These are phyloP conservation scores for Sistotremastrum suecicum DNA, from an alignment of 768 basidiomycete genomes.

Conservation along the genomic window DNA sequence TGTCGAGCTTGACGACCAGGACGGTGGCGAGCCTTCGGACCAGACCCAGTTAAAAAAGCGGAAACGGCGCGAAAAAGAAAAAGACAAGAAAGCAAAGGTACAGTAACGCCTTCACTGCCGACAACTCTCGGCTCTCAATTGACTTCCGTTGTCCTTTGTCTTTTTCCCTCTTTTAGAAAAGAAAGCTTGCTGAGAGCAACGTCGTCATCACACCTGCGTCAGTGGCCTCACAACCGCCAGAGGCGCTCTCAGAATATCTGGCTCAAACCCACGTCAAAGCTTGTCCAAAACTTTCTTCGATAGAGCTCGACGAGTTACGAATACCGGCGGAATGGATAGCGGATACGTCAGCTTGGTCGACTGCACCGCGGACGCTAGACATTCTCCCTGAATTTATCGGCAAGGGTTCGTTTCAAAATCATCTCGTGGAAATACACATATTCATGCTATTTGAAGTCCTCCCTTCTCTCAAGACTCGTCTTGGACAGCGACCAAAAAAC, in stretches of 20 bases:
- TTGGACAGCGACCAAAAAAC: slow-evolving; percentile 62
- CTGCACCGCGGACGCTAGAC: slow-evolving; percentile 55
- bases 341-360: slow-evolving; percentile 59
- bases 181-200: slow-evolving; percentile 38
- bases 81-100: slow-evolving; percentile 61
- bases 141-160: background rate
- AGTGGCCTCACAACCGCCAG: slow-evolving; percentile 42
- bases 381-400: slow-evolving; percentile 62
- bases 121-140: background rate
- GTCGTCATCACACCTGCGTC: slow-evolving; percentile 26
- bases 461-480: slow-evolving; percentile 51
- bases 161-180: slow-evolving; percentile 31
- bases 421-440: slow-evolving; percentile 1
- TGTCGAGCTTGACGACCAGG: slow-evolving; percentile 21
- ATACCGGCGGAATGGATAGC: slow-evolving; percentile 71
- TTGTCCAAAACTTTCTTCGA: slow-evolving; percentile 48
- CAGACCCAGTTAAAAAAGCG: slow-evolving; percentile 39
- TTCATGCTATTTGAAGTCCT: slow-evolving; percentile 29
- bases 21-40: background rate
- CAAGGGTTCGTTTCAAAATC: slow-evolving; percentile 36
- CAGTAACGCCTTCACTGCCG: background rate
- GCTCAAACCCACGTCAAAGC: slow-evolving; percentile 52
- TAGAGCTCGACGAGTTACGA: slow-evolving; percentile 69
- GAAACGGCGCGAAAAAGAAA: slow-evolving; percentile 60
- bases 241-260: slow-evolving; percentile 47